These are phyloP conservation scores for Bromus sterilis DNA, from an alignment of 176 grass and related monocot genomes.

Conservation along the genomic window DNA sequence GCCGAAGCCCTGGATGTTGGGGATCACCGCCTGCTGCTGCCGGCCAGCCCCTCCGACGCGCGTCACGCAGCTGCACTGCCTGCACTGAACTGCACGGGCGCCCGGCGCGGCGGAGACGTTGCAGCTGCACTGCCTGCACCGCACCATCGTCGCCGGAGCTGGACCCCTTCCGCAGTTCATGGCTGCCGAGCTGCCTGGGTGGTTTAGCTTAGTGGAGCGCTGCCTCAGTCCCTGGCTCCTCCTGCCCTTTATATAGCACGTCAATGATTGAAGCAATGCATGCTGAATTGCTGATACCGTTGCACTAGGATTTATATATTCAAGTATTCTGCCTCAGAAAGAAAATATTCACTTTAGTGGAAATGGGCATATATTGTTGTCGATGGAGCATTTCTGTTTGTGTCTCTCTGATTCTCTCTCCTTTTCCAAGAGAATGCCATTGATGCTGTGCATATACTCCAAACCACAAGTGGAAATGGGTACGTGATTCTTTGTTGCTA, in stretches of 20 bases:
- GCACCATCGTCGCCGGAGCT: neutral
- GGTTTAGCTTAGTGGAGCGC: neutral
- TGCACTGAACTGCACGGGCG: conserved; percentile 36
- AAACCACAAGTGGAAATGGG: neutral
- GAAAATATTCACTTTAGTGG: neutral
- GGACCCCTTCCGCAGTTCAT: neutral
- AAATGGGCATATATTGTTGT: neutral
- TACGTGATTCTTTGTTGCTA: neutral
- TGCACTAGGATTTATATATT: neutral
- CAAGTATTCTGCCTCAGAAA: neutral
- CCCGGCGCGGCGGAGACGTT: conserved; percentile 14
- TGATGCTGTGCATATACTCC: neutral
- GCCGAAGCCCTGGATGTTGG: conserved; percentile 10
- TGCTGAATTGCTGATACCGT: too few relatives aligned
- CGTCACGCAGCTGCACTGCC: conserved; percentile 35
- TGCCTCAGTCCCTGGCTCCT: neutral
- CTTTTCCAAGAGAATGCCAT: neutral
- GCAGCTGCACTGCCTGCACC: conserved; percentile 29
- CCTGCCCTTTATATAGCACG: neutral
- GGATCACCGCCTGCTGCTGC: neutral
- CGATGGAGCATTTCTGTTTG: neutral
- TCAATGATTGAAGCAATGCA: neutral
- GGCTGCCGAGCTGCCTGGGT: neutral
- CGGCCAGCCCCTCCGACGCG: conserved; percentile 5
- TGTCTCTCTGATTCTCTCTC: neutral